Conservation (phyloP, 345 rosid genomes). For the Salix suchowensis region DNA sequence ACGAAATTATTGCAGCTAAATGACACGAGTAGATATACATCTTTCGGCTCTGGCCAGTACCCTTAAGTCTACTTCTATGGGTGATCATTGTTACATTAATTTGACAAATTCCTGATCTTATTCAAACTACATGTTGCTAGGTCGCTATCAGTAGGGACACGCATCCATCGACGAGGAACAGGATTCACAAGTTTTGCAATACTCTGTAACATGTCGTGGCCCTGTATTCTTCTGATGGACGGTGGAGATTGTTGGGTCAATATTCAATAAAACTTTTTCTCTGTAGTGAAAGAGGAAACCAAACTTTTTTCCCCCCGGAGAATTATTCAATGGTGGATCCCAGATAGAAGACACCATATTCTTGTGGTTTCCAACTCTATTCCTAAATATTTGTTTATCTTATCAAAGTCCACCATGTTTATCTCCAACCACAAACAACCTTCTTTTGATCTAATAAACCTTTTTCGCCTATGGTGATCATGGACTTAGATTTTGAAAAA, state of each 20-base stretch:
- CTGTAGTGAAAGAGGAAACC: neutral
- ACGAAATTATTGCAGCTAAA: neutral
- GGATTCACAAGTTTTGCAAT: conserved; percentile 13
- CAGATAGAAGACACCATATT: conserved; percentile 18
- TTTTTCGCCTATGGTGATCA: neutral
- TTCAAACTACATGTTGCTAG: neutral
- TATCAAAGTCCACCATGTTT: conserved; percentile 25
- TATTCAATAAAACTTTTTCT: neutral
- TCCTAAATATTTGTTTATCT: conserved; percentile 11
- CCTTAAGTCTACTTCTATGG: neutral
- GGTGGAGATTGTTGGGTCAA: conserved; percentile 22
- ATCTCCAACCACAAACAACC: conserved; percentile 19
- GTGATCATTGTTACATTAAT: neutral
- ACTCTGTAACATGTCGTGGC: neutral
- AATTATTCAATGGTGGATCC: conserved; percentile 39
- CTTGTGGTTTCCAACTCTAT: conserved; percentile 36
- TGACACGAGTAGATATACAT: neutral
- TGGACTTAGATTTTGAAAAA: conserved; percentile 29
- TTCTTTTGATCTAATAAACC: neutral
- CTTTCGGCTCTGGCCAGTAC: neutral
- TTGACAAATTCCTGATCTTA: neutral
- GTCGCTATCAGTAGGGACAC: conserved; percentile 19
- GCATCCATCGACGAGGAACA: conserved; percentile 16
- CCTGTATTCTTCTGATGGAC: conserved; percentile 1
- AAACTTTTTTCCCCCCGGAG: neutral